These are phyloP conservation scores for Macrophomina phaseolina DNA, from an alignment of 2,329 filamentous ascomycete species.

Conservation along the genomic window DNA sequence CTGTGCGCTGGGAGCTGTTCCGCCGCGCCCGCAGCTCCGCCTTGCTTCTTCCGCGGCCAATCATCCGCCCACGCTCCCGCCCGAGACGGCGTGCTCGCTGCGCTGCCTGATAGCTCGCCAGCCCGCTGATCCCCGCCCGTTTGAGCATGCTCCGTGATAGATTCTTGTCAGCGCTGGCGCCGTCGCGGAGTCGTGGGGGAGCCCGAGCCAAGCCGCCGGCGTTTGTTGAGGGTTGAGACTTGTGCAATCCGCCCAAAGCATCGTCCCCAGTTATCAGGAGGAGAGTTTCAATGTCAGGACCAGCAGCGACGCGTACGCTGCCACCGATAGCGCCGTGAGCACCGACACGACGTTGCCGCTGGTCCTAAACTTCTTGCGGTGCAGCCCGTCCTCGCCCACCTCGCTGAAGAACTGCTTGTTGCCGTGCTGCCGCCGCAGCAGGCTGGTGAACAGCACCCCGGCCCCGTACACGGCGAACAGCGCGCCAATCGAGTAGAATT, in stretches of 20 bases:
- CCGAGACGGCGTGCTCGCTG: constrained; percentile 1
- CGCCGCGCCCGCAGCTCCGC: constrained; percentile 11
- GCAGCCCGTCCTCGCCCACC: constrained; percentile 64
- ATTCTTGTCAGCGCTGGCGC: constrained; percentile 18
- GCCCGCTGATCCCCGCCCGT: constrained; percentile 17
- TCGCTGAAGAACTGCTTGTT: constrained; percentile 90
- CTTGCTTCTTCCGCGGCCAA: constrained; percentile 17
- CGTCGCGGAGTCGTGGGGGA: constrained; percentile 22
- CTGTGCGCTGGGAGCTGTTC: constrained; percentile 16
- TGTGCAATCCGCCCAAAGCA: constrained; percentile 8
- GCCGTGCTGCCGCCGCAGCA: constrained; percentile 87
- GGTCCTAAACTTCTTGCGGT: constrained; percentile 67
- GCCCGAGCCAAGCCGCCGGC: constrained; percentile 15
- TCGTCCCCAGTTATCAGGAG: constrained; percentile 12
- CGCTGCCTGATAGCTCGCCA: neutral
- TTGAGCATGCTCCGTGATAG: constrained; percentile 14
- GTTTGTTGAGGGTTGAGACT: constrained; percentile 24
- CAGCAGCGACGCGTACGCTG: constrained; percentile 65
- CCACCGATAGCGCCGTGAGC: constrained; percentile 66
- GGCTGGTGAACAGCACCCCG: constrained; percentile 79
- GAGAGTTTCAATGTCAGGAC: constrained; percentile 59
- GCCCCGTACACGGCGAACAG: constrained; percentile 91
- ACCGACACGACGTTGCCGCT: constrained; percentile 70
- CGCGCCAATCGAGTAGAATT: constrained; percentile 97
- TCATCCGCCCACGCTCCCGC: constrained; percentile 19